Base-by-base conservation (phyloP, 352 stramenopile genomes). In the Bremia lactucae region DNA sequence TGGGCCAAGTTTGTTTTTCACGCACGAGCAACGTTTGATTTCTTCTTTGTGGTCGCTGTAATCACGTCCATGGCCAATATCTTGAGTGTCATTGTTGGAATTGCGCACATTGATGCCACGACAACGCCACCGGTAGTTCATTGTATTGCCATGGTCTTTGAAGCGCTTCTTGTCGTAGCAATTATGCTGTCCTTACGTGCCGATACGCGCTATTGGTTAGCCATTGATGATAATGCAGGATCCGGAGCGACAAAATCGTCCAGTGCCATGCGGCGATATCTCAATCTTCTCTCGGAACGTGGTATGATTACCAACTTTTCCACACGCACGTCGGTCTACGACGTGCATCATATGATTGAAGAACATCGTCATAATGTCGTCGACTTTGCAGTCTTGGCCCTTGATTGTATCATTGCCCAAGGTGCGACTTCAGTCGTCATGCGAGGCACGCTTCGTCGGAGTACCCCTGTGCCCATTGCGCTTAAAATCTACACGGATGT, bases 261-360 rank as follows among this genome's bases (percentile, higher is more conserved):
- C 1, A 83, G 74, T 25, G 67, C 76, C 10, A 83, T 88, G 62
- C 75, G 73, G 14, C 66, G 72, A 6, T 89, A 87, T 31, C 63
- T 88, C 54, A 73, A 65, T 8, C 59, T 87, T 21, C 54, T 93
- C 0, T 76, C 80, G 6, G 80, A 93, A 28, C 73, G 72, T 43
- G 80, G 80, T 14, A 85, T 90, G 69, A 85, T 90, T 36, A 90
- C 78, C 8, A 88, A 84, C 35, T 93, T 90, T 44, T 93, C 80
- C 6, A 93, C 80, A 3, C 77, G 75, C 13, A 93, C 80, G 13
- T 90, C 77, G 0, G 80, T 93, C 16, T 93, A 93, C 54, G 78
- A 93, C 43, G 80, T 93, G 2, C 80, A 93, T 25, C 77, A 71
- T 28, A 88, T 93, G 77, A 93, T 93, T 18, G 80, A 93, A 41